Conservation (phyloP, 495 filamentous ascomycete genomes). For the Aspergillus funiculosus region DNA sequence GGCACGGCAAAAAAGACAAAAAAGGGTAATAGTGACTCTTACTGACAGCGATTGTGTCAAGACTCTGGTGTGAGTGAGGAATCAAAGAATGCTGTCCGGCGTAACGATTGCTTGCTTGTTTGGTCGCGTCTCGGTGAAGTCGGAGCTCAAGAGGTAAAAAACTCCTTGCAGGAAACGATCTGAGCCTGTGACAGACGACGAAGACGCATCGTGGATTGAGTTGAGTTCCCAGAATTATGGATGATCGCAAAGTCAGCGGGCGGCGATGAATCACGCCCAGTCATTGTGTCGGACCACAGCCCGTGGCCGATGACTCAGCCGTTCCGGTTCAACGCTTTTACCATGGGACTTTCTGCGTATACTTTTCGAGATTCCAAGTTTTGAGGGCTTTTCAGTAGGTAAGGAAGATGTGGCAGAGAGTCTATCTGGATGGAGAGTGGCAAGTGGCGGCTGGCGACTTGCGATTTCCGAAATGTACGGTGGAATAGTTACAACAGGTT, state of each 20-base stretch:
- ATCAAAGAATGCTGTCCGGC: neutral
- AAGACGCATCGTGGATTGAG: slow-evolving; percentile 32
- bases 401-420: too few relatives aligned
- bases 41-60: too few relatives aligned
- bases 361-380: neutral
- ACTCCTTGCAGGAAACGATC: slow-evolving; percentile 15
- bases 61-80: too few relatives aligned
- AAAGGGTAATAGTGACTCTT: too few relatives aligned
- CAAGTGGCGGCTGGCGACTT: too few relatives aligned
- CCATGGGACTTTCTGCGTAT: neutral
- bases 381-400: too few relatives aligned
- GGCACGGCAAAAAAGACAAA: too few relatives aligned
- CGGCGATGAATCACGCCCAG: slow-evolving; percentile 28
- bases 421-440: too few relatives aligned
- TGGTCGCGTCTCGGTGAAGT: too few relatives aligned
- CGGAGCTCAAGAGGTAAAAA: neutral
- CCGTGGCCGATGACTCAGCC: slow-evolving; percentile 18
- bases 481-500: too few relatives aligned
- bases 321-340: neutral
- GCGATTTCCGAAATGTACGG: too few relatives aligned
- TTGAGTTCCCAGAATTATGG: too few relatives aligned
- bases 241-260: slow-evolving; percentile 10
- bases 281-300: slow-evolving; percentile 20
- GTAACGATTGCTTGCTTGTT: slow-evolving; percentile 3
- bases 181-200: slow-evolving; percentile 31